Base-by-base conservation (phyloP, 371 early-diverging fungal genomes). In the Coemansia sp. region DNA sequence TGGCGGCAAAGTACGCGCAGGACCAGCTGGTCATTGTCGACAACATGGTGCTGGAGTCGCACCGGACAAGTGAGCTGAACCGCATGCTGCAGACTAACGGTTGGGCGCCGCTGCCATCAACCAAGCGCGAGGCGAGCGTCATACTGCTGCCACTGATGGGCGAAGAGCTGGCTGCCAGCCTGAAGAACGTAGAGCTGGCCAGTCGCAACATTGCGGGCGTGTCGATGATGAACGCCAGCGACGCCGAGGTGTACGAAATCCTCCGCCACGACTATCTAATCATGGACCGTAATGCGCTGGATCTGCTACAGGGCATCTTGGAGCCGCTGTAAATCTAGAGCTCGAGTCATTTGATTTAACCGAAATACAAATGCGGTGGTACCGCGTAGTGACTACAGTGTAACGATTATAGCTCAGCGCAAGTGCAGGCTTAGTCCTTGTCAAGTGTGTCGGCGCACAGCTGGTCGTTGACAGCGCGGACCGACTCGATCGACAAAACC, bases 1-100 rank as follows among this genome's bases (percentile, higher is more conserved):
- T 97, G 13, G 89, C 94, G 32, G 84, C 92, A 41, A 97, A 96
- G 79, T 95, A 87, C 73, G 84, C 85, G 5, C 95, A 95, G 82
- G 87, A 93, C 73, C 93, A 96, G 76, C 74, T 97, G 49, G 76
- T 87, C 9, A 79, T 96, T 49, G 93, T 95, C 3, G 92, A 95
- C 59, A 77, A 80, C n/a, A 66, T 94, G 36, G 48, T 77, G 9
- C 34, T 88, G 31, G 79, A 80, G 31, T 82, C 83, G 9, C 82
- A 75, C 66, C 86, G 83, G 68, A 88, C 88, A 5, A 72, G 80
- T 39, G 87, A 88, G 7, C 78, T 92, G 43, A 36, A 56, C 10
- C 71, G 68, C 34, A 74, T 79, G 52, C 78, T 94, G 36, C 57
- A 68, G 5, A 61, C 58, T 10, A 81, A 89, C 54, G 70, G 83